Percentiles rank a stretch among this genome's conserved stretches.
phyloP scores from a whole-genome alignment of 2,329 filamentous ascomycete genomes.

The Waltergamsia citrina region DNA sequence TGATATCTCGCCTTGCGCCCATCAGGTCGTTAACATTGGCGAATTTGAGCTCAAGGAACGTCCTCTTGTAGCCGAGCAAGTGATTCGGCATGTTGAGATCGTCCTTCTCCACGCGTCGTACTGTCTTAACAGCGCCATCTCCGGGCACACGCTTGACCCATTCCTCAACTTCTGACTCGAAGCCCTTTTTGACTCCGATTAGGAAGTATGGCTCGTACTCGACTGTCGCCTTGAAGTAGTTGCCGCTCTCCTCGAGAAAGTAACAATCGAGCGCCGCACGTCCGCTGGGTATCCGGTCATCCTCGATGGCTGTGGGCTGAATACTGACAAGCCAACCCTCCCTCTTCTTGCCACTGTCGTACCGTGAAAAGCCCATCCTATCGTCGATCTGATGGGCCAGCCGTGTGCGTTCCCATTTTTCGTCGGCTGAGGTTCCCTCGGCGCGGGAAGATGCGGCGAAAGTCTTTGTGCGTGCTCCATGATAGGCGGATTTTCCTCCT shows the following conservation, averaged over 20 bases:
- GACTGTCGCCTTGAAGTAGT: constrained; percentile 82
- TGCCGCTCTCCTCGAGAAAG: constrained; percentile 85
- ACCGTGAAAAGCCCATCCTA: constrained; percentile 85
- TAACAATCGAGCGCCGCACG: constrained; percentile 92
- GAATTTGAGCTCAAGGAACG: constrained; percentile 80
- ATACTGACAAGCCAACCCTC: constrained; percentile 94
- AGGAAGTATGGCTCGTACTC: constrained; percentile 97
- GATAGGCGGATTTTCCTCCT: constrained; percentile 59
- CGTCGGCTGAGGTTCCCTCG: constrained; percentile 85
- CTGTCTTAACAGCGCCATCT: constrained; percentile 72
- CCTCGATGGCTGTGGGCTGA: constrained; percentile 79
- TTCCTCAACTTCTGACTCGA: constrained; percentile 90
- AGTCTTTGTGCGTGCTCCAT: constrained; percentile 62
- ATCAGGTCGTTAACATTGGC: constrained; percentile 80
- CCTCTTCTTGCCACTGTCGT: constrained; percentile 74
- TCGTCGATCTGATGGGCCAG: constrained; percentile 89
- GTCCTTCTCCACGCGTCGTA: constrained; percentile 78
- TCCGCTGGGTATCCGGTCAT: constrained; percentile 74
- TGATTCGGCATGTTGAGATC: constrained; percentile 94
- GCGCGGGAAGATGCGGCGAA: constrained; percentile 70
- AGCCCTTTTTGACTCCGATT: constrained; percentile 78
- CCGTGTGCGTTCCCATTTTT: constrained; percentile 78
- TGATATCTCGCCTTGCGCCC: constrained; percentile 72
- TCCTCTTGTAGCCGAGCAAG: constrained; percentile 79
- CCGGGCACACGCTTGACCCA: constrained; percentile 73